Evolutionary conservation across 176 grass and related monocot genomes (phyloP), one percentile per base, ranked within the genome.

Genomic region (Chrysopogon serrulatus): DNA sequence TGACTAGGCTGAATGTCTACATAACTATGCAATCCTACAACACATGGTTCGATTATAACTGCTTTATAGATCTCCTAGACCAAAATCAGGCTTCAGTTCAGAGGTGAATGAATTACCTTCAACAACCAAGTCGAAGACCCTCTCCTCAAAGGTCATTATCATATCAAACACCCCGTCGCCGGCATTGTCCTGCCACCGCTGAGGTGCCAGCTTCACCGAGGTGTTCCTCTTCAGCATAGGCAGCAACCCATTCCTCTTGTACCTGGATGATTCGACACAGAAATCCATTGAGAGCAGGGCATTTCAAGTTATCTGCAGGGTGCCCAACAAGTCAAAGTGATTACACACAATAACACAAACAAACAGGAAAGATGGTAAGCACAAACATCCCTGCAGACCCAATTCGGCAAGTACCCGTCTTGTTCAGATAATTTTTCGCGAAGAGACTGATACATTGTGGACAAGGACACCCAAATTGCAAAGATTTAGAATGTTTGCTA

Each of bases 181-280:
- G 0, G 86, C 71, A 45, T 96, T 96, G 56, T 94, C 96, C 87
- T 96, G 96, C 96, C 96, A 99, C 70, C 96, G 78, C 67, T 96
- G 96, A 8, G 91, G 93, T 6, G 93, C 96, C 33, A 67, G 84
- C 83, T 99, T 99, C 44, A 99, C 96, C 0, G 79, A 78, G 24
- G 90, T 78, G 66, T 99, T 99, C 82, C 93, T 83, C 89, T 99
- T 99, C 56, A 99, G 81, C 96, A 99, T 99, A 63, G 93, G 93
- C 83, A 99, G 76, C 67, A 99, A 91, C 23, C 96, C 96, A 5
- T 99, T 99, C 71, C 93, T 94, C 86, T 96, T 99, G 73, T 99
- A 99, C 89, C 93, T 99, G 73, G 59, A 89, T 63, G 73, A 5
- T 34, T 78, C 54, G 77, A 7, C 31, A 36, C 19, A 49, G 39